These are phyloP conservation scores for Onygena corvina DNA, from an alignment of 2,329 filamentous ascomycete genomes.

Conservation along the genomic window DNA sequence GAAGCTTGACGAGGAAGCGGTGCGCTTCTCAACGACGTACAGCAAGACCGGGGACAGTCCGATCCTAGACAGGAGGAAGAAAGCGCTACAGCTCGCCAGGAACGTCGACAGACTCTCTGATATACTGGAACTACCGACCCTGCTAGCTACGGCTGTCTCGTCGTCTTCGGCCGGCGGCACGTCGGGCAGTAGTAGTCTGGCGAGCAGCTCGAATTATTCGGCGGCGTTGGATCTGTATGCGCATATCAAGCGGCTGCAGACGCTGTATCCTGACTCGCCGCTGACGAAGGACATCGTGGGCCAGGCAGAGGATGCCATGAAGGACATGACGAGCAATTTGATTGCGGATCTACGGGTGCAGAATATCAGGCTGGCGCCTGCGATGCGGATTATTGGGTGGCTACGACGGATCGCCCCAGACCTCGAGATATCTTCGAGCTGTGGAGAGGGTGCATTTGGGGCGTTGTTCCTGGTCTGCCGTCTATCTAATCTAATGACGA, in stretches of 20 bases:
- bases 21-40: conserved; percentile 72
- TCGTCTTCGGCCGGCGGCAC: conserved; percentile 23
- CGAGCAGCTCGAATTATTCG: conserved; percentile 60
- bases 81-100: conserved; percentile 65
- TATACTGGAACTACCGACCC: conserved; percentile 74
- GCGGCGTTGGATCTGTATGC: conserved; percentile 82
- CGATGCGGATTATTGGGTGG: conserved; percentile 85
- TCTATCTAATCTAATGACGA: conserved; percentile 63
- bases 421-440: conserved; percentile 41
- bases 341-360: conserved; percentile 64
- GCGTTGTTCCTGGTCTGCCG: conserved; percentile 80
- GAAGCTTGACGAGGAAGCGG: conserved; percentile 62
- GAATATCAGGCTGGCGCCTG: conserved; percentile 73
- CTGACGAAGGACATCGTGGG: conserved; percentile 59
- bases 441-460: conserved; percentile 57
- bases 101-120: conserved; percentile 86
- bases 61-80: conserved; percentile 60
- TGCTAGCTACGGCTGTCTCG: conserved; percentile 62
- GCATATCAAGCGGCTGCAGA: conserved; percentile 79
- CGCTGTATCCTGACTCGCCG: conserved; percentile 66
- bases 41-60: conserved; percentile 59
- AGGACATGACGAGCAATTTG: conserved; percentile 74
- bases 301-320: conserved; percentile 79
- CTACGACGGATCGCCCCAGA: conserved; percentile 77
- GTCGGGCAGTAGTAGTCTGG: conserved; percentile 22